Conservation (phyloP, 352 stramenopile genomes). For the Phytophthora cryptogea region DNA sequence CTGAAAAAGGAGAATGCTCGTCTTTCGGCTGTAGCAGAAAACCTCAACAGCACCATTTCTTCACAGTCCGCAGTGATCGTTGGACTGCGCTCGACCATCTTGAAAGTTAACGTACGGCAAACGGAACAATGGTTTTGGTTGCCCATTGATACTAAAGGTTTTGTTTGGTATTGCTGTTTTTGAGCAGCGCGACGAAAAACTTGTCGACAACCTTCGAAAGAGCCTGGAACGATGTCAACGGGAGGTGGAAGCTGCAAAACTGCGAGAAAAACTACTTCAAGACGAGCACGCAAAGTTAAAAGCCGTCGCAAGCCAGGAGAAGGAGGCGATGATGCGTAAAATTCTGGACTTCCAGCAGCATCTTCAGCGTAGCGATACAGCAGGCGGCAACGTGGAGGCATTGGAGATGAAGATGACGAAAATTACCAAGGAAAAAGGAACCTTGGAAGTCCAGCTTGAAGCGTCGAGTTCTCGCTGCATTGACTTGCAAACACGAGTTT, state of each 20-base stretch:
- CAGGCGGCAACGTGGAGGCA: constrained; percentile 31
- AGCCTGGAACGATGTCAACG: constrained; percentile 55
- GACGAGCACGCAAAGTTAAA: constrained; percentile 60
- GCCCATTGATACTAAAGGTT: constrained; percentile 1
- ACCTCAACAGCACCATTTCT: constrained; percentile 49
- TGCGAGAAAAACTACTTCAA: constrained; percentile 53
- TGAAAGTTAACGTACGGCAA: constrained; percentile 49
- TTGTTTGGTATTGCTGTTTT: not conserved
- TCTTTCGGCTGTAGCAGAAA: constrained; percentile 43
- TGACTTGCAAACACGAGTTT: constrained; percentile 16
- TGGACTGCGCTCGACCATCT: constrained; percentile 56
- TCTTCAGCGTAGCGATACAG: constrained; percentile 42
- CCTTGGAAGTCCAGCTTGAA: constrained; percentile 20
- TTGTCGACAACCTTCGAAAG: constrained; percentile 44
- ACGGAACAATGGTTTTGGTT: not conserved
- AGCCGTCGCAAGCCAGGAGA: constrained; percentile 45
- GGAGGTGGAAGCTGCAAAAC: constrained; percentile 51
- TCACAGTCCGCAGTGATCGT: constrained; percentile 68
- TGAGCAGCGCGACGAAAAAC: constrained; percentile 52
- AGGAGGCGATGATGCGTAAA: constrained; percentile 60
- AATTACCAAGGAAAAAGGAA: constrained; percentile 39
- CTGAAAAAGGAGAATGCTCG: constrained; percentile 50
- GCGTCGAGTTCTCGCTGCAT: constrained; percentile 13
- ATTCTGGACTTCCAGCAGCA: constrained; percentile 59
- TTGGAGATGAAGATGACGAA: constrained; percentile 39